Conservation (phyloP, 192 early-diverging fungal species). For the Podila horticola region DNA sequence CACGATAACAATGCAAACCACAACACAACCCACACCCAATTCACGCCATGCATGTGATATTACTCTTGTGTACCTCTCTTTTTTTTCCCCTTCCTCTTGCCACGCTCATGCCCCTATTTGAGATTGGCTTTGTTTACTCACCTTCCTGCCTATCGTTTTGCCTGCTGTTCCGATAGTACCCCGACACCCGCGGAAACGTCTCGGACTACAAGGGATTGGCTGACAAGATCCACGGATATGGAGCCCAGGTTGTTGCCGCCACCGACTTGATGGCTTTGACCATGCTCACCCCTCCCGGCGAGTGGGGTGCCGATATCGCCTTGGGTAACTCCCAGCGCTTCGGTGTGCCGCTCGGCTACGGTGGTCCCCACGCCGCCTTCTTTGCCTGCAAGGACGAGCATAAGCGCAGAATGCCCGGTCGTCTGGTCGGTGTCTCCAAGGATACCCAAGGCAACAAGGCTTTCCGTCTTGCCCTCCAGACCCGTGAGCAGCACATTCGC, state of each 20-base stretch:
- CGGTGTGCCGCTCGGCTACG: conserved; percentile 98
- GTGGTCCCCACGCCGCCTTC: conserved; percentile 99
- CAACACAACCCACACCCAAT: background rate
- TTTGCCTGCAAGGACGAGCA: conserved; percentile 93
- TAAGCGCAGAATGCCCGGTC: conserved; percentile 96
- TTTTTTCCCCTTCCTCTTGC: background rate
- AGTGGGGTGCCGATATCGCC: conserved; percentile 98
- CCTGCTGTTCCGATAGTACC: conserved; percentile 75
- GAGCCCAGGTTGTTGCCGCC: conserved; percentile 91
- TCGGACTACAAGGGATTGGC: conserved; percentile 85
- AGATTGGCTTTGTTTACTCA: background rate
- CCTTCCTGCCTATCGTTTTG: background rate
- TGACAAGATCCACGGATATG: conserved; percentile 78
- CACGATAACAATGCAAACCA: background rate
- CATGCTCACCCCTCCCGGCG: conserved; percentile 91
- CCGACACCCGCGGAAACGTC: conserved; percentile 88
- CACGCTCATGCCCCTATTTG: background rate
- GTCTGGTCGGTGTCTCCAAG: conserved; percentile 96
- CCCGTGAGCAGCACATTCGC: conserved; percentile 99
- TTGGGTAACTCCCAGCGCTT: conserved; percentile 98
- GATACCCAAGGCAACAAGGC: conserved; percentile 89
- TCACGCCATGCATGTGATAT: no score
- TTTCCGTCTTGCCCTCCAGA: conserved; percentile 96
- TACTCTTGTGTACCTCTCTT: background rate
- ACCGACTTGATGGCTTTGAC: conserved; percentile 95